Evolutionary conservation across 306 rosid genomes (phyloP).

Genomic region (Fragaria vesca): DNA sequence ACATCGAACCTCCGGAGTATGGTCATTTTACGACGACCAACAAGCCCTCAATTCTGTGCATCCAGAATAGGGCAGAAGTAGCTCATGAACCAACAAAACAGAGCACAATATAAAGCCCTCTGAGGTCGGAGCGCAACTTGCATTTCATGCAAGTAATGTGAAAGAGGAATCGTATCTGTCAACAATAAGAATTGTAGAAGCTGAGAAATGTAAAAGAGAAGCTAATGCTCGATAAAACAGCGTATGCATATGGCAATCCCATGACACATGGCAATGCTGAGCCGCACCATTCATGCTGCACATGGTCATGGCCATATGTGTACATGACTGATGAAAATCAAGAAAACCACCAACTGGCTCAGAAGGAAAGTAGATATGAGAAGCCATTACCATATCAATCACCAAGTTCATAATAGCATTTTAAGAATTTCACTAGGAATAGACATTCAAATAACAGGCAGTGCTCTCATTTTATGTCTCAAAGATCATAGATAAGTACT

Average conservation of each 20-base stretch:
- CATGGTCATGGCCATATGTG: neutral
- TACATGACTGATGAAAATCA: neutral
- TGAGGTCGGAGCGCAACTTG: neutral
- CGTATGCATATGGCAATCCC: neutral
- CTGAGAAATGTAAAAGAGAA: neutral
- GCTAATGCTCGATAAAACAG: neutral
- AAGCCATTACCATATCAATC: neutral
- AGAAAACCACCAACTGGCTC: neutral
- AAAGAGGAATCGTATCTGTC: neutral
- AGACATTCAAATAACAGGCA: slow-evolving; percentile 23
- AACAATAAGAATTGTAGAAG: neutral
- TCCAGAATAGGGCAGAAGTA: neutral
- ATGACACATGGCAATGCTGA: neutral
- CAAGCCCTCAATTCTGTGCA: neutral
- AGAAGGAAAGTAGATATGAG: neutral
- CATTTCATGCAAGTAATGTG: neutral
- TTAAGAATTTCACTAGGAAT: slow-evolving; percentile 7
- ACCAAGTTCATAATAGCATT: slow-evolving; percentile 8
- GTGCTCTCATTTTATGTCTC: slow-evolving; percentile 25
- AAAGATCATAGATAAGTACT: slow-evolving; percentile 31
- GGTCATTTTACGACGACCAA: too few relatives aligned
- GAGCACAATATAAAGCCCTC: neutral
- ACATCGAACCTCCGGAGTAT: too few relatives aligned
- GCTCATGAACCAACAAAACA: neutral
- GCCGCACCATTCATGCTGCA: neutral